These are phyloP conservation scores for Phytomonas serpens DNA, from an alignment of 208 protist species.

Conservation along the genomic window DNA sequence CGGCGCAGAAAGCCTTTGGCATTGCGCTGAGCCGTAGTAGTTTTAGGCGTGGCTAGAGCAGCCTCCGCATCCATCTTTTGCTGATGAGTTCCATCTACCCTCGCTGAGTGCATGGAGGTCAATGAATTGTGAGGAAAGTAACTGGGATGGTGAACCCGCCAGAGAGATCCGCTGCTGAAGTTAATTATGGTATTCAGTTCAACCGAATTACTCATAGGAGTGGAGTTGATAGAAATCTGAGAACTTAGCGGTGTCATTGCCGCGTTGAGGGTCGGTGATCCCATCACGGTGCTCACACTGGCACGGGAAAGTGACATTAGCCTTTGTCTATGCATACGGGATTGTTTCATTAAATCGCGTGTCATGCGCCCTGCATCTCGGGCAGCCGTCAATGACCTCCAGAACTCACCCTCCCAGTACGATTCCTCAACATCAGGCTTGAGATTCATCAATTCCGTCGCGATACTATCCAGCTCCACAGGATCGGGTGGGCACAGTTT, in stretches of 20 bases:
- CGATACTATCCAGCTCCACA: slow-evolving; percentile 40
- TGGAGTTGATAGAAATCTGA: neutral
- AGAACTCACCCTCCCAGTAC: slow-evolving; percentile 60
- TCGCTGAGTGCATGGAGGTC: neutral
- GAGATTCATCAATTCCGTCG: slow-evolving; percentile 23
- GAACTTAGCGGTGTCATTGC: neutral
- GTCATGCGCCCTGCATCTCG: neutral
- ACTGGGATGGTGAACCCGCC: neutral
- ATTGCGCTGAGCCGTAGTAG: slow-evolving; percentile 27
- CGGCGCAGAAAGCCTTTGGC: slow-evolving; percentile 39
- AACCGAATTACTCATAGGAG: neutral
- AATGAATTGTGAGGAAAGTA: neutral
- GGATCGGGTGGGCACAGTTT: slow-evolving; percentile 28
- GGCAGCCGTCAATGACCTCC: slow-evolving; percentile 24
- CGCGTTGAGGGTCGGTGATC: slow-evolving; percentile 1
- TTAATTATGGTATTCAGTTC: neutral
- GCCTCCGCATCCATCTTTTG: slow-evolving; percentile 1
- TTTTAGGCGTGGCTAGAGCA: neutral
- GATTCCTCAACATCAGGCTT: slow-evolving; percentile 41
- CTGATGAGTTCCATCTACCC: neutral
- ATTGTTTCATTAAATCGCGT: neutral
- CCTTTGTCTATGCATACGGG: neutral
- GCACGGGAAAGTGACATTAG: neutral
- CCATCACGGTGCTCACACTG: neutral
- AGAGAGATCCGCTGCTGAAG: neutral